Evolutionary conservation across 2,329 filamentous ascomycete species (phyloP).

Genomic region (Fusarium sp.): DNA sequence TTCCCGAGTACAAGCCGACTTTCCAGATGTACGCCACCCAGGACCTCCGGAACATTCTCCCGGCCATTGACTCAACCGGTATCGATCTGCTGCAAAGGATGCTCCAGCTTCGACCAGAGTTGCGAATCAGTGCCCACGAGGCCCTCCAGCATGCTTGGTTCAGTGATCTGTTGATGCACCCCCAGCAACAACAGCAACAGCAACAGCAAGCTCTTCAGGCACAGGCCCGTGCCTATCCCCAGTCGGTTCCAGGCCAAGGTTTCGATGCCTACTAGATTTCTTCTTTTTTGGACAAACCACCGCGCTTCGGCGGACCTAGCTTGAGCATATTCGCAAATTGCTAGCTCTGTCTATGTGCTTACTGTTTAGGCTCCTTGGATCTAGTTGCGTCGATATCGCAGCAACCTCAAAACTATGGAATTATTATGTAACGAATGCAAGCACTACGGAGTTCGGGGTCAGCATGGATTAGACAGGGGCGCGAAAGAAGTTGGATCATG

Average conservation of each 20-base stretch:
- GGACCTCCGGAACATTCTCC: conserved; percentile 84
- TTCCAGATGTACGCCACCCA: conserved; percentile 96
- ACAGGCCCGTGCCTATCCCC: conserved; percentile 53
- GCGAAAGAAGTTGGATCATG: conserved; percentile 32
- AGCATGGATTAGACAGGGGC: conserved; percentile 38
- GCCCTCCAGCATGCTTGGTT: conserved; percentile 95
- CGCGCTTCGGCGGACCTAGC: not conserved
- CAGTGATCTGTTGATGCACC: conserved; percentile 69
- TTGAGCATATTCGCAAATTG: not conserved
- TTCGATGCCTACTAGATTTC: conserved; percentile 49
- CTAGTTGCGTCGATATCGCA: conserved; percentile 10
- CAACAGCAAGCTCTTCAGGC: conserved; percentile 53
- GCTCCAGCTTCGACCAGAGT: conserved; percentile 90
- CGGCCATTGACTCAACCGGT: conserved; percentile 85
- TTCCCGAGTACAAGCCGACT: conserved; percentile 96
- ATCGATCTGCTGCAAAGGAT: conserved; percentile 88
- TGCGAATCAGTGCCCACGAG: conserved; percentile 85
- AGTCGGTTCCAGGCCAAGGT: conserved; percentile 50
- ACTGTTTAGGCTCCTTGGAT: conserved; percentile 10
- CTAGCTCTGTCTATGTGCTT: conserved; percentile 3
- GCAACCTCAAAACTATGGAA: conserved; percentile 15
- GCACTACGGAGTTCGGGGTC: conserved; percentile 38
- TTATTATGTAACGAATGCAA: conserved; percentile 26
- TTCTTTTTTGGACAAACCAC: not conserved
- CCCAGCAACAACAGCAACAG: conserved; percentile 55